Evolutionary conservation across 495 filamentous ascomycete species (phyloP).

Genomic region (Stereocaulon alpinum): DNA sequence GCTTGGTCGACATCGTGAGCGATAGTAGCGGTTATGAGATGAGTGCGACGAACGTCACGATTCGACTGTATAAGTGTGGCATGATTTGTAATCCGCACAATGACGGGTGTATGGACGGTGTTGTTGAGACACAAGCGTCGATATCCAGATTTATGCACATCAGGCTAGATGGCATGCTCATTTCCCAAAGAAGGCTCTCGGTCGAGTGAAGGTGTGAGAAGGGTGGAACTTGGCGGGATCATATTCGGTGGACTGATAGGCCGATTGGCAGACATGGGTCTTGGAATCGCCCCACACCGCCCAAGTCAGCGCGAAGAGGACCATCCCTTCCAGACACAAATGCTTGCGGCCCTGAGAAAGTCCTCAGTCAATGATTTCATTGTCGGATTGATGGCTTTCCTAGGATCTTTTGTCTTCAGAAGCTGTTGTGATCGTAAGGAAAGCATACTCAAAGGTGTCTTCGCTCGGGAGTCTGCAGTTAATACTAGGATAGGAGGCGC

Average conservation of each 20-base stretch:
- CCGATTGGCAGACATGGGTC: not conserved
- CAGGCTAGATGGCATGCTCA: not conserved
- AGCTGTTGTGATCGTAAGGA: not conserved
- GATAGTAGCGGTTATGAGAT: too few relatives aligned
- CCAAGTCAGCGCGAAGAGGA: too few relatives aligned
- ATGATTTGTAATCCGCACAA: too few relatives aligned
- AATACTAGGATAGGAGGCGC: not conserved
- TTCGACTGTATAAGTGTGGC: not conserved
- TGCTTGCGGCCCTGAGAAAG: too few relatives aligned
- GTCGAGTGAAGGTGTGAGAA: not conserved
- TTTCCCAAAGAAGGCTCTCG: not conserved
- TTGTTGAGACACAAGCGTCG: too few relatives aligned
- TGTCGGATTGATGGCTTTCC: too few relatives aligned
- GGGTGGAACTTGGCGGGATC: not conserved
- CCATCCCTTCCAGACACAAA: too few relatives aligned
- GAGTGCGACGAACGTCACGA: not conserved
- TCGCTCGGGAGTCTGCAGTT: not conserved
- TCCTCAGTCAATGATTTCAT: not conserved
- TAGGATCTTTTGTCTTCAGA: not conserved
- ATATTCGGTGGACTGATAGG: not conserved
- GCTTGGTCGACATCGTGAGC: not conserved
- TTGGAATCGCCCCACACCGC: not conserved
- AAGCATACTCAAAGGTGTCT: not conserved
- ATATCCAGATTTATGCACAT: too few relatives aligned
- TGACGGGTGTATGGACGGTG: too few relatives aligned